Percentiles rank a stretch among this genome's conserved stretches.
phyloP scores from a whole-genome alignment of 23 red algal species.

The Gracilaria domingensis region DNA sequence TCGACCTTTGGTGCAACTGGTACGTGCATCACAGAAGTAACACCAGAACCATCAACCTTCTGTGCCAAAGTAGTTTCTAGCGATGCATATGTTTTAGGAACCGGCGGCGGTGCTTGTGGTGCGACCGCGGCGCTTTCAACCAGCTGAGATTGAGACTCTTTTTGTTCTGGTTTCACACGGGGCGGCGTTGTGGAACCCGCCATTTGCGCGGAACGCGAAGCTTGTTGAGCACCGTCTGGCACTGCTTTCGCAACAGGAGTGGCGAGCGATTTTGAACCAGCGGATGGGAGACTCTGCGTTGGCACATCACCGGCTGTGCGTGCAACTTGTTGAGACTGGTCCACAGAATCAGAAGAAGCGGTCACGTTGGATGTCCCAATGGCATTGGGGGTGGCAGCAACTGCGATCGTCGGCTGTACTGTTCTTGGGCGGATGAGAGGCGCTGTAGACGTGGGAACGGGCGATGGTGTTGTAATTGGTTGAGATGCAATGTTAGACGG shows the following conservation, averaged over 20 bases:
- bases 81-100: background rate
- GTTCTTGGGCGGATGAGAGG: background rate
- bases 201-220: too few relatives aligned
- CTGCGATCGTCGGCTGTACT: background rate
- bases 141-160: background rate
- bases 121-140: background rate
- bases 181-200: too few relatives aligned
- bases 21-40: background rate
- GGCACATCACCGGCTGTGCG: background rate
- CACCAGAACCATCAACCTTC: background rate
- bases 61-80: background rate
- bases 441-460: background rate
- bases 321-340: background rate
- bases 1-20: background rate
- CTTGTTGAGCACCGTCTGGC: too few relatives aligned
- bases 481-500: background rate
- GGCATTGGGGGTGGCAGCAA: background rate
- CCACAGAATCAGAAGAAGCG: background rate
- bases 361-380: background rate
- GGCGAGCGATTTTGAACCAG: too few relatives aligned
- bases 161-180: background rate
- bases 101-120: background rate
- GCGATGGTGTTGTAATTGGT: background rate
- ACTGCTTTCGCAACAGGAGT: background rate
- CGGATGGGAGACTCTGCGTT: background rate